phyloP scores from a whole-genome alignment of 345 rosid genomes.

The Bretschneidera sinensis region DNA sequence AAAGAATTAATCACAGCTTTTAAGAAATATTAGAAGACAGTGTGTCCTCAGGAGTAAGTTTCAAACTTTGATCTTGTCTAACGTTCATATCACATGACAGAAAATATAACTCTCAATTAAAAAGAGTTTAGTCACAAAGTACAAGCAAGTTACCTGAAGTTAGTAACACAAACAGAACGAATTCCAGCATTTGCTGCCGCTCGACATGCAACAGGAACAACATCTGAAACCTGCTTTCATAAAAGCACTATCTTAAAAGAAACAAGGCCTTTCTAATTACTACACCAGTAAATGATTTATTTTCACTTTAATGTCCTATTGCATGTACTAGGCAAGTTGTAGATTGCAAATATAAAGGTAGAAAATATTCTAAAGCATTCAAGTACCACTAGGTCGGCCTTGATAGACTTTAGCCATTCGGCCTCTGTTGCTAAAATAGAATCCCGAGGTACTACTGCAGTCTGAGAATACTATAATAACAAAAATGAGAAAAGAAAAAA shows the following conservation, averaged over 20 bases:
- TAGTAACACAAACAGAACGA: slow-evolving; percentile 84
- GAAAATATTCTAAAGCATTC: neutral
- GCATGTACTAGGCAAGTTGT: neutral
- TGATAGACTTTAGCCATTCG: slow-evolving; percentile 81
- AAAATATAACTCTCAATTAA: neutral
- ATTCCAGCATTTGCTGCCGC: slow-evolving; percentile 94
- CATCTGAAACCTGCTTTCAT: slow-evolving; percentile 71
- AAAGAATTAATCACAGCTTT: neutral
- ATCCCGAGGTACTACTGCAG: slow-evolving; percentile 74
- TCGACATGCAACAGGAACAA: slow-evolving; percentile 86
- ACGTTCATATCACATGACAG: neutral
- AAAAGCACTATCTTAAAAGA: neutral
- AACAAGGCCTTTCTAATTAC: neutral
- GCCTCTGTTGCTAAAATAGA: slow-evolving; percentile 75
- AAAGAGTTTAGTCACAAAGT: neutral
- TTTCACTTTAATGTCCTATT: neutral
- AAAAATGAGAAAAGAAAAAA: slow-evolving; percentile 3
- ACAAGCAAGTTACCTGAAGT: slow-evolving; percentile 55
- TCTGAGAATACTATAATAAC: slow-evolving; percentile 57
- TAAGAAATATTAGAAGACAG: no score
- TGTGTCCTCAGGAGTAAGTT: neutral
- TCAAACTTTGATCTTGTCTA: neutral
- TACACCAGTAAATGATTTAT: neutral
- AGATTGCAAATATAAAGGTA: neutral
- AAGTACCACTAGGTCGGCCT: slow-evolving; percentile 77